Base-by-base conservation (phyloP, 176 grass and related monocot genomes). In the Themeda triandra region DNA sequence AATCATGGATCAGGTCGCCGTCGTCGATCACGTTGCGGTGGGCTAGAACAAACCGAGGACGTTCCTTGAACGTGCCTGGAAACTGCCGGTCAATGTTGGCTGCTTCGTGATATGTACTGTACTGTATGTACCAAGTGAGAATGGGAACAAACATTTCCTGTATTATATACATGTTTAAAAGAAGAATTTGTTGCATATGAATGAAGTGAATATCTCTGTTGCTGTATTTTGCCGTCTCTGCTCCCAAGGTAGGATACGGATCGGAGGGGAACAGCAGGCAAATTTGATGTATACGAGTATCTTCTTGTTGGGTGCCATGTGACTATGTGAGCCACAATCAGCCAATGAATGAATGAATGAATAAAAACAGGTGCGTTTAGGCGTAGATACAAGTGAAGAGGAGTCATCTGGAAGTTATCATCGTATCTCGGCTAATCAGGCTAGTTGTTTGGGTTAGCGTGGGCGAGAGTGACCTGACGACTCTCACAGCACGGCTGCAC, bases 41-140 rank as follows among this genome's bases (percentile, higher is more conserved):
- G 39, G 17, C 5, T n/a, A 58, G 53, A 58, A 58, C 53, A 58
- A 58, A 58, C 8, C 53, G 53, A 58, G 21, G 53, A 58, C 53
- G 51, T 23, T 23, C 51, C 7, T 23, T 68, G 48, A 13, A 74
- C 19, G 10, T 69, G 25, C 33, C 59, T 33, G 33, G 28, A 66
- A 56, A 19, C 21, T 3, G 13, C 33, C 48, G 69, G 85, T 81
- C 85, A 81, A 67, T 42, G n/a, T 54, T 86, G 76, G 76, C 77
- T 80, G 84, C 76, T 42, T 32, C 24, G 3, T 13, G 53, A 23
- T 54, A 23, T 54, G 51, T 51, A 41, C 39, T 10, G 6, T 19
- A 21, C 13, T 18, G 41, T 58, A 8, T 58, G 54, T n/a, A n/a
- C 17, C 18, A 13, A 44, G 60, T 66, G 21, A n/a, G 40, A 9